Conservation (phyloP, 176 grass and related monocot genomes). For the Oryza meyeriana region DNA sequence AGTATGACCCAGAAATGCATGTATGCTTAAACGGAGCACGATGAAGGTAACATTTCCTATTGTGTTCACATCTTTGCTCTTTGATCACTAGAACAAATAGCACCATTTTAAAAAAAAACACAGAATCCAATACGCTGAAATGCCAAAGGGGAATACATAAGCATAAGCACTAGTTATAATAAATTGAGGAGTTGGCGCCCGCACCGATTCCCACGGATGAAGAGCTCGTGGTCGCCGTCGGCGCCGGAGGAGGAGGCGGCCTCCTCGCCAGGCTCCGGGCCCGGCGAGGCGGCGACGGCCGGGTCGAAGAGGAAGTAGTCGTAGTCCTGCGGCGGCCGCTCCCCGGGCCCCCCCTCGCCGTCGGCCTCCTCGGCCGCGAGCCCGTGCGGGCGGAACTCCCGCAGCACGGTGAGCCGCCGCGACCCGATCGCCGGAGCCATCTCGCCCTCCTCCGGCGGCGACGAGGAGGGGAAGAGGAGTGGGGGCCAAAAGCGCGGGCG, state of each 20-base stretch:
- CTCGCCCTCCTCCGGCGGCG: background rate
- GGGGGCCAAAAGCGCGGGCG: background rate
- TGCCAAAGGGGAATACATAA: background rate
- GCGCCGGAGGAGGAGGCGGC: constrained; percentile 37
- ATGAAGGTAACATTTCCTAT: background rate
- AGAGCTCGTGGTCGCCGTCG: constrained; percentile 91
- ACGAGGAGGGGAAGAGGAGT: background rate
- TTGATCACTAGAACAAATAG: background rate
- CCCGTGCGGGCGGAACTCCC: constrained; percentile 85
- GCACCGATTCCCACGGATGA: constrained; percentile 83
- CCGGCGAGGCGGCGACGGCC: constrained; percentile 36
- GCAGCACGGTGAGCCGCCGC: constrained; percentile 62
- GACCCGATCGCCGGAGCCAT: constrained; percentile 45
- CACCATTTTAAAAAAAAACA: background rate
- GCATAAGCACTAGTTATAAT: background rate
- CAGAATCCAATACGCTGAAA: background rate
- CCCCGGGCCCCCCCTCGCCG: constrained; percentile 42
- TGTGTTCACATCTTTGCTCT: background rate
- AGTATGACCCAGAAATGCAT: background rate
- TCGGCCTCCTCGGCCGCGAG: constrained; percentile 65
- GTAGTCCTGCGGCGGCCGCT: constrained; percentile 48
- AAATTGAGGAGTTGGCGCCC: background rate
- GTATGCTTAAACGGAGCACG: background rate
- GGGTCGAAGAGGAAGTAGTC: constrained; percentile 86
- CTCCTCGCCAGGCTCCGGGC: constrained; percentile 14